Conservation (phyloP, 306 rosid species). For the Luffa acutangula region DNA sequence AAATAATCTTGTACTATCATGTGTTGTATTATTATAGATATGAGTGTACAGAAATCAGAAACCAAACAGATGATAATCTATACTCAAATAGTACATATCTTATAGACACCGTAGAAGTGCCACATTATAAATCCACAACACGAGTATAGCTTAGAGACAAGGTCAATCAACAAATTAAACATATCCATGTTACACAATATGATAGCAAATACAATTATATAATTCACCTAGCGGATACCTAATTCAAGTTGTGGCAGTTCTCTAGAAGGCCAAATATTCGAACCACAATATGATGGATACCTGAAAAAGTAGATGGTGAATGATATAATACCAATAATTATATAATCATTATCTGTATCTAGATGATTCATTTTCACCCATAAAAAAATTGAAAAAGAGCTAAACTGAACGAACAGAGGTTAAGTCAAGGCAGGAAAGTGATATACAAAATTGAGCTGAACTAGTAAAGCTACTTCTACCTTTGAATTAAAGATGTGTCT, state of each 20-base stretch:
- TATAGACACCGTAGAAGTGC: neutral
- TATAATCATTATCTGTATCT: neutral
- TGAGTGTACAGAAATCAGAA: neutral
- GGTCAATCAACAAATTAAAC: neutral
- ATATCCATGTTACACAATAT: neutral
- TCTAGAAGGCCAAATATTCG: slow-evolving; percentile 77
- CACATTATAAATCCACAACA: neutral
- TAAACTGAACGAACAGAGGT: neutral
- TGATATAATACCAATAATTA: slow-evolving; percentile 12
- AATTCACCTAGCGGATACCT: slow-evolving; percentile 37
- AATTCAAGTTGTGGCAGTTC: slow-evolving; percentile 78
- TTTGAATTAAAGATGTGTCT: slow-evolving; percentile 53
- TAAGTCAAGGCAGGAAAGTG: neutral
- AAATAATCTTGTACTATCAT: neutral
- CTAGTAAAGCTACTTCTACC: slow-evolving; percentile 25
- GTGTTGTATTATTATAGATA: neutral
- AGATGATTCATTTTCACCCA: neutral
- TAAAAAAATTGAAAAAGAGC: neutral
- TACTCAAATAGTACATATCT: neutral
- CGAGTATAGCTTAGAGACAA: neutral
- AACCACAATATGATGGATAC: slow-evolving; percentile 85
- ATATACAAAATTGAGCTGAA: neutral
- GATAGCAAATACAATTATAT: neutral
- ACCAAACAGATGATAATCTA: neutral
- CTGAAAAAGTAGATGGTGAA: slow-evolving; percentile 28